Evolutionary conservation across 352 stramenopile species (phyloP).

Genomic region (Phytophthora agathidicida): DNA sequence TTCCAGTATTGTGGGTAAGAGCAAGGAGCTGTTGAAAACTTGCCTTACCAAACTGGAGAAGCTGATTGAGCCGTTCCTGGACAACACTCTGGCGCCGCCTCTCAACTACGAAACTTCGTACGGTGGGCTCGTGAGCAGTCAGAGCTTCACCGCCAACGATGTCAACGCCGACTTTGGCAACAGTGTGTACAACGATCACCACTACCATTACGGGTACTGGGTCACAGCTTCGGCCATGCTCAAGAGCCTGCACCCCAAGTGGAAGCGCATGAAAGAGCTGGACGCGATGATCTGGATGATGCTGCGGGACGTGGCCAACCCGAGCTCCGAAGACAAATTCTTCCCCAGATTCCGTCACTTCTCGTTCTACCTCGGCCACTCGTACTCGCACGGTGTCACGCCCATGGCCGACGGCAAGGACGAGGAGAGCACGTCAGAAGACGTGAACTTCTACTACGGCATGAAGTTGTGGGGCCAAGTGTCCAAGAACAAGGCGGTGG

Average conservation of each 20-base stretch:
- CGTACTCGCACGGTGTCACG: constrained; percentile 70
- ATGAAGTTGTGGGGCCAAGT: constrained; percentile 76
- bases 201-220: constrained; percentile 87
- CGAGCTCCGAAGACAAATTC: constrained; percentile 49
- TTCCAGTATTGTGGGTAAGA: constrained; percentile 38
- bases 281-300: constrained; percentile 65
- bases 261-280: constrained; percentile 52
- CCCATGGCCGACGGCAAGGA: constrained; percentile 69
- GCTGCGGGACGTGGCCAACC: constrained; percentile 75
- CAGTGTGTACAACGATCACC: constrained; percentile 82
- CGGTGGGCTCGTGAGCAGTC: constrained; percentile 51
- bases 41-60: constrained; percentile 63
- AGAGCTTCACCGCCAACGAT: constrained; percentile 50
- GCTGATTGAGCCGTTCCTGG: constrained; percentile 59
- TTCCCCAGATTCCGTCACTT: constrained; percentile 80
- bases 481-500: constrained; percentile 53
- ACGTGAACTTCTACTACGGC: constrained; percentile 81
- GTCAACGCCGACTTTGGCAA: constrained; percentile 76
- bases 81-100: constrained; percentile 48
- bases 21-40: constrained; percentile 47
- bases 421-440: constrained; percentile 71
- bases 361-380: constrained; percentile 73
- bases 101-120: constrained; percentile 73
- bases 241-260: constrained; percentile 60
- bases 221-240: constrained; percentile 63